Percentiles rank a stretch among this genome's conserved stretches.
Conservation (phyloP, 2,329 filamentous ascomycete species). For the Fusarium chaquense region DNA sequence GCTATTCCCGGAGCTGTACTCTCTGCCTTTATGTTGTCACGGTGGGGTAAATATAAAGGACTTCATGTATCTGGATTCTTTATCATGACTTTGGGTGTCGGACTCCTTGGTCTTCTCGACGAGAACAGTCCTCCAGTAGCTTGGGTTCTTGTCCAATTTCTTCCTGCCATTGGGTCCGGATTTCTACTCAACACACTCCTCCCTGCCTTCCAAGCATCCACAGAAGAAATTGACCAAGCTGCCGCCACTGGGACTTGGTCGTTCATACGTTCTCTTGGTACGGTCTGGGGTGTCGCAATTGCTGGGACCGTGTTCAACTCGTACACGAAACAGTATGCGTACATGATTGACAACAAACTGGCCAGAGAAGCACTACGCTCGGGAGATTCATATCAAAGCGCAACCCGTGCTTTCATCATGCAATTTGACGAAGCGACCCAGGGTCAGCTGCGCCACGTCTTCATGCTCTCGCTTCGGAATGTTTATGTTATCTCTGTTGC, state of each 20-base stretch:
- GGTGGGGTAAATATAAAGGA: constrained; percentile 50
- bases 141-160: constrained; percentile 57
- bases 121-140: constrained; percentile 48
- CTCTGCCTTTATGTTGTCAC: constrained; percentile 45
- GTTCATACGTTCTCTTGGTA: constrained; percentile 60
- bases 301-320: constrained; percentile 57
- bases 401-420: constrained; percentile 43
- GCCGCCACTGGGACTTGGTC: constrained; percentile 54
- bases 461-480: constrained; percentile 38
- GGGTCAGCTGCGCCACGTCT: constrained; percentile 45
- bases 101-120: constrained; percentile 56
- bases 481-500: constrained; percentile 44
- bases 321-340: constrained; percentile 37
- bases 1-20: constrained; percentile 48
- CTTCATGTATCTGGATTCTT: constrained; percentile 55
- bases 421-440: constrained; percentile 35
- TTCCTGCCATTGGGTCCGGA: constrained; percentile 57
- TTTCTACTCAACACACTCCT: constrained; percentile 58
- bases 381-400: constrained; percentile 48
- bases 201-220: constrained; percentile 56
- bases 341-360: constrained; percentile 37
- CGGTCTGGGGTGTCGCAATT: constrained; percentile 60
- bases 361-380: constrained; percentile 33
- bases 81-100: constrained; percentile 56
- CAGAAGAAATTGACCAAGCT: constrained; percentile 53